Conservation (phyloP, 805 yeast species). For the Kazachstania taianensis region DNA sequence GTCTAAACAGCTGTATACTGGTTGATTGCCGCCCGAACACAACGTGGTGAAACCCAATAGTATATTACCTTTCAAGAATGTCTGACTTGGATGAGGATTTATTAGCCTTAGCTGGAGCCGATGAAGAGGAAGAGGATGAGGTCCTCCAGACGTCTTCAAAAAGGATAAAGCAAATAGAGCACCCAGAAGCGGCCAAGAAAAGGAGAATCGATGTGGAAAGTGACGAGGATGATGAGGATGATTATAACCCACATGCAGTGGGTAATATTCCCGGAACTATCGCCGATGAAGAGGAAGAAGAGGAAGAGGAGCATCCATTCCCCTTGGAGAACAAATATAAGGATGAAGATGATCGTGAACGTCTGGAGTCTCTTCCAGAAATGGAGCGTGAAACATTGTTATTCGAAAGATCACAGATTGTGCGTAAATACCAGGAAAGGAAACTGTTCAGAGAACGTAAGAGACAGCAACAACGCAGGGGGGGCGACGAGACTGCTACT, state of each 20-base stretch:
- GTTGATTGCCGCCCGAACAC: too few relatives aligned
- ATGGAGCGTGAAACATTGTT: constrained; percentile 83
- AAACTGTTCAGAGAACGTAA: constrained; percentile 72
- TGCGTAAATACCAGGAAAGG: constrained; percentile 81
- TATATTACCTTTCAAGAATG: too few relatives aligned
- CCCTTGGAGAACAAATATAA: constrained; percentile 89
- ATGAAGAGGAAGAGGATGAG: constrained; percentile 36
- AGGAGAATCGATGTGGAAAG: constrained; percentile 27
- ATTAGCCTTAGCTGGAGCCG: constrained; percentile 86
- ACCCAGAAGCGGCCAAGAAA: constrained; percentile 24
- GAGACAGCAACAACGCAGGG: constrained; percentile 24
- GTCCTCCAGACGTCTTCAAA: constrained; percentile 25
- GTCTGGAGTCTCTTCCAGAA: constrained; percentile 68
- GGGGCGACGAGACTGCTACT: constrained; percentile 18
- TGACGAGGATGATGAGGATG: constrained; percentile 31
- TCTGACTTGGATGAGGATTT: constrained; percentile 91
- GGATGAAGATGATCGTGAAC: constrained; percentile 64
- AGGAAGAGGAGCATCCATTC: constrained; percentile 57
- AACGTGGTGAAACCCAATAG: too few relatives aligned
- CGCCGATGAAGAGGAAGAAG: constrained; percentile 31
- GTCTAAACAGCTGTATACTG: too few relatives aligned
- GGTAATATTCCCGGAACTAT: constrained; percentile 21
- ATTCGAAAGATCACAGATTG: constrained; percentile 85
- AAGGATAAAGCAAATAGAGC: constrained; percentile 22
- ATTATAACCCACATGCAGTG: constrained; percentile 27